phyloP scores from a whole-genome alignment of 208 protist genomes.

The Trypanosoma grayi region DNA sequence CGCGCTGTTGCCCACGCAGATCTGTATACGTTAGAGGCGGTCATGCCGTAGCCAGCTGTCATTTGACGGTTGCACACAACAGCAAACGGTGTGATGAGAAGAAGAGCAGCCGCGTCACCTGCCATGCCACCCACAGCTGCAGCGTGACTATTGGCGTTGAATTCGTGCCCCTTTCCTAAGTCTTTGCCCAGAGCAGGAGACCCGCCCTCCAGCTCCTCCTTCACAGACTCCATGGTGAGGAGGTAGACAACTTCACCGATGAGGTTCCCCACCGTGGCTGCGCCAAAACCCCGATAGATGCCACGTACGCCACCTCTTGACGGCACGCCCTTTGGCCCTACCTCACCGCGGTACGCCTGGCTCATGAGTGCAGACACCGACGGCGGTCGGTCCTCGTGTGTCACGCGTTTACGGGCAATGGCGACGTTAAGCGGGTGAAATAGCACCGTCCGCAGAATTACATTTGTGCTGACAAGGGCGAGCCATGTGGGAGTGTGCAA shows the following conservation, averaged over 20 bases:
- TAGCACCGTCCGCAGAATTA: constrained; percentile 60
- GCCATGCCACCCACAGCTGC: constrained; percentile 68
- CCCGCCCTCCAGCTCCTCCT: constrained; percentile 39
- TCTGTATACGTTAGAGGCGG: constrained; percentile 45
- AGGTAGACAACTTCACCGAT: constrained; percentile 76
- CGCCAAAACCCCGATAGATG: constrained; percentile 72
- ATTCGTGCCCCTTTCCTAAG: constrained; percentile 15
- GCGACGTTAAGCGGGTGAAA: constrained; percentile 80
- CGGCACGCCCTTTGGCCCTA: constrained; percentile 15
- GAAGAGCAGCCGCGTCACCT: constrained; percentile 60
- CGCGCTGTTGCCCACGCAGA: constrained; percentile 34
- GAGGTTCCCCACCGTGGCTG: constrained; percentile 64
- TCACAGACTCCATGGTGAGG: constrained; percentile 68
- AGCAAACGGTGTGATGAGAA: constrained; percentile 61
- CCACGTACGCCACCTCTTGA: constrained; percentile 48
- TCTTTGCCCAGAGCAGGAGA: background rate
- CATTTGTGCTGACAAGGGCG: constrained; percentile 58
- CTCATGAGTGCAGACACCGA: constrained; percentile 41
- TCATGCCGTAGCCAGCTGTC: constrained; percentile 78
- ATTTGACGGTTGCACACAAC: constrained; percentile 81
- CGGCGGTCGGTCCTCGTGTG: constrained; percentile 47
- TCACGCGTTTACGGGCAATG: constrained; percentile 78
- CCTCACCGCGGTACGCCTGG: constrained; percentile 54
- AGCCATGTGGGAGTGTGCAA: constrained; percentile 82
- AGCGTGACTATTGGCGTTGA: constrained; percentile 40